Conservation (phyloP, 176 grass and related monocot species). For the Leersia perrieri region DNA sequence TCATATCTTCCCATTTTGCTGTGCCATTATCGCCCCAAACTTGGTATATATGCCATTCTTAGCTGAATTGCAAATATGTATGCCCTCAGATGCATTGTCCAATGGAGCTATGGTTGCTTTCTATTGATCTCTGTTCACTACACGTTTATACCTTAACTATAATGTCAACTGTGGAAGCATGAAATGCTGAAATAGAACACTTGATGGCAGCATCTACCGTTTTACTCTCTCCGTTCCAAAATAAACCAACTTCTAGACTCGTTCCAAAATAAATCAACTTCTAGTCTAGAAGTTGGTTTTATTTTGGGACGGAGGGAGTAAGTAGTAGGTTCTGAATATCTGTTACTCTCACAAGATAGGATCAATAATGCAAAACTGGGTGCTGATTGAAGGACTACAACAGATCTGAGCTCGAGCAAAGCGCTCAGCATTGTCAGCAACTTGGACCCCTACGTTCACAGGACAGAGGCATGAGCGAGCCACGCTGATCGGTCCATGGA, state of each 20-base stretch:
- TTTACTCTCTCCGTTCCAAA: no score
- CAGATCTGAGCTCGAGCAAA: neutral
- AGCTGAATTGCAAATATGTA: neutral
- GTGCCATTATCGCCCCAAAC: conserved; percentile 26
- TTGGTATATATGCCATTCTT: conserved; percentile 13
- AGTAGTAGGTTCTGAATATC: neutral
- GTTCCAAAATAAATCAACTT: no score
- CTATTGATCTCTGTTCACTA: neutral
- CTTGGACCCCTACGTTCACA: neutral
- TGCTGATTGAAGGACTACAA: neutral
- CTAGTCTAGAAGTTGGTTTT: no score
- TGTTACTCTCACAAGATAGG: neutral
- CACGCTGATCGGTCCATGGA: neutral
- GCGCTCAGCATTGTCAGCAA: neutral
- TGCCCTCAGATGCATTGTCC: neutral
- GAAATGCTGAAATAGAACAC: neutral
- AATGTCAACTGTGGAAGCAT: neutral
- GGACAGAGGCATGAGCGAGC: neutral
- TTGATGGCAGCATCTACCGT: neutral
- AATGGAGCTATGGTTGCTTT: neutral
- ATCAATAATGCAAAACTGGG: neutral
- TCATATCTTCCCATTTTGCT: conserved; percentile 32
- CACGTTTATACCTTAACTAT: neutral
- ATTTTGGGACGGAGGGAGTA: no score
- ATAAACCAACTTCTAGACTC: no score